phyloP scores from a whole-genome alignment of 345 rosid species.

The Raphanus raphanistrum region DNA sequence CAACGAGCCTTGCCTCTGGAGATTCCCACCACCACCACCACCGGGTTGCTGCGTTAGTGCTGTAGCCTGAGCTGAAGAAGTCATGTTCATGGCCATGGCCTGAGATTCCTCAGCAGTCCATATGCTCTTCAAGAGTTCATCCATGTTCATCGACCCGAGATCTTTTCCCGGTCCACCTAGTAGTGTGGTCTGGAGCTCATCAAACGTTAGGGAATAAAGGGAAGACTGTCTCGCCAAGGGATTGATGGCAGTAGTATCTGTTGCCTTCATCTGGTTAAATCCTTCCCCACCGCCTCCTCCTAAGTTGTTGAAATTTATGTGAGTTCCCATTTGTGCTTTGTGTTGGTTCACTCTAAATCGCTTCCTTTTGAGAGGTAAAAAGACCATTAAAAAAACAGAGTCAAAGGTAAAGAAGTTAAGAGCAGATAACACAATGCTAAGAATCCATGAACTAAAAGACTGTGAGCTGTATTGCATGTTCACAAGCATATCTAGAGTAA shows the following conservation, averaged over 20 bases:
- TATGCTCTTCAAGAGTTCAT: slow-evolving; percentile 79
- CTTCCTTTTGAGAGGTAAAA: slow-evolving; percentile 2
- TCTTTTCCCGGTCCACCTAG: slow-evolving; percentile 77
- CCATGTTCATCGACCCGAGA: slow-evolving; percentile 98
- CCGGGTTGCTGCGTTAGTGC: slow-evolving; percentile 25
- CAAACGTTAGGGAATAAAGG: slow-evolving; percentile 76
- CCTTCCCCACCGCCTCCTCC: slow-evolving; percentile 45
- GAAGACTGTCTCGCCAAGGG: slow-evolving; percentile 73
- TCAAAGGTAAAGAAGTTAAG: slow-evolving; percentile 13
- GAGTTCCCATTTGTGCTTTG: slow-evolving; percentile 49
- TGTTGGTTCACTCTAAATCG: background rate
- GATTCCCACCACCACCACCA: slow-evolving; percentile 55
- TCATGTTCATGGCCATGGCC: slow-evolving; percentile 44
- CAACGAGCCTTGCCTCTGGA: slow-evolving; percentile 91
- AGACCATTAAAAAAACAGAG: background rate
- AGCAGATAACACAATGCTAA: slow-evolving; percentile 13
- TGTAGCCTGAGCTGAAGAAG: slow-evolving; percentile 25
- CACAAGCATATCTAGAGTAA: slow-evolving; percentile 8
- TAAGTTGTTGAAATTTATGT: slow-evolving; percentile 67
- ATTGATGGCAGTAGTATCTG: slow-evolving; percentile 33
- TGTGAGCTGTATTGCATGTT: slow-evolving; percentile 17
- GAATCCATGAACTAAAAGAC: slow-evolving; percentile 18
- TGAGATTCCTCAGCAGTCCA: slow-evolving; percentile 94
- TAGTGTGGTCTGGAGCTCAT: slow-evolving; percentile 72
- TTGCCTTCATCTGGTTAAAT: slow-evolving; percentile 39